Evolutionary conservation across 345 rosid species (phyloP).

Genomic region (Psidium friedrichsthalianum): DNA sequence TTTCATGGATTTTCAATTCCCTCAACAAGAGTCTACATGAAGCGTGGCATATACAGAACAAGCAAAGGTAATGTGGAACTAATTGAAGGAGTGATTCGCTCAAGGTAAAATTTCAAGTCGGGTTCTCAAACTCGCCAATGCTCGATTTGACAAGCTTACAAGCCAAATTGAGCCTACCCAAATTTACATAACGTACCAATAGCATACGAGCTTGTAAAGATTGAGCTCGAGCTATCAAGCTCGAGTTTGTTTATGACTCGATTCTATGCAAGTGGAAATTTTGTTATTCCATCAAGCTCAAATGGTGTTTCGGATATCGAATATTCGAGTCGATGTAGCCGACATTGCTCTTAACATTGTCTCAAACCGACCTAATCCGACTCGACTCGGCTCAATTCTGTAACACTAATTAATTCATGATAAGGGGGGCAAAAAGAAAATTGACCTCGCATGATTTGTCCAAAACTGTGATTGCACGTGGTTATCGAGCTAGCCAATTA

Average conservation of each 20-base stretch:
- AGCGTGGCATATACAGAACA: too few relatives aligned
- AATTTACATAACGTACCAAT: not conserved
- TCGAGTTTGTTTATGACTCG: not conserved
- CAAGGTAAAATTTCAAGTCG: not conserved
- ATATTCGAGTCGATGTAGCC: not conserved
- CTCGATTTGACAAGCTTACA: not conserved
- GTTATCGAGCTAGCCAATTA: not conserved
- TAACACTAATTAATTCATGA: not conserved
- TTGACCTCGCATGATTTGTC: not conserved
- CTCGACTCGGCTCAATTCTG: not conserved
- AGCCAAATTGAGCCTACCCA: not conserved
- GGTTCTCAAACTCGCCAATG: not conserved
- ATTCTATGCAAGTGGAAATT: not conserved
- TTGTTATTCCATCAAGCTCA: not conserved
- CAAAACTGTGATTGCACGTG: not conserved
- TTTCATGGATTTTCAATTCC: too few relatives aligned
- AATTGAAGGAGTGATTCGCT: too few relatives aligned
- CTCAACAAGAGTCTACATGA: too few relatives aligned
- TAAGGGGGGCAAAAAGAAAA: not conserved
- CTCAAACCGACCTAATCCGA: not conserved
- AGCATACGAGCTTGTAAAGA: not conserved
- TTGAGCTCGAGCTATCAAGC: not conserved
- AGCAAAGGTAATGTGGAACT: too few relatives aligned
- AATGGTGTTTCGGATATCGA: not conserved
- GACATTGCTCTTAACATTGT: not conserved